Percentiles rank a stretch among this genome's conserved stretches.
These are phyloP conservation scores for Trametes hirsuta DNA, from an alignment of 1,284 basidiomycete species.

Conservation along the genomic window DNA sequence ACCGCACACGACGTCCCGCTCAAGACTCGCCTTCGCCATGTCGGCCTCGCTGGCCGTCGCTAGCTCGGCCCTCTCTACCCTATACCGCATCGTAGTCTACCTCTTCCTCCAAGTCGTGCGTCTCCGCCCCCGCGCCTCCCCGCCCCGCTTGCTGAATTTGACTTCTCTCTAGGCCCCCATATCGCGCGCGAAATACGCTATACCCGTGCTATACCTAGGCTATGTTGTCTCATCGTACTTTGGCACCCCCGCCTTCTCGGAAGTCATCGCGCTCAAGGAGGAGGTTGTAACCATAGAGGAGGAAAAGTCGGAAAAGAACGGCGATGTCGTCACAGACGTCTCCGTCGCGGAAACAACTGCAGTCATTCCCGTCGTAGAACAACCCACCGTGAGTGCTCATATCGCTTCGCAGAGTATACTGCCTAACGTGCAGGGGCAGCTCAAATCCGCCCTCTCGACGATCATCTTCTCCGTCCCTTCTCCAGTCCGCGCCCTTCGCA, in stretches of 20 bases:
- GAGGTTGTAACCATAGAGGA: slow-evolving; percentile 15
- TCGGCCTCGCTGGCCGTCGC: slow-evolving; percentile 25
- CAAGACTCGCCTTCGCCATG: slow-evolving; percentile 8
- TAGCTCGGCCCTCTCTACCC: slow-evolving; percentile 27
- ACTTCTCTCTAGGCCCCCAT: slow-evolving; percentile 9
- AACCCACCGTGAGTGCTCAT: slow-evolving; percentile 10
- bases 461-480: slow-evolving; percentile 52
- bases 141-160: background rate
- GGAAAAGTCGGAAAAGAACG: slow-evolving; percentile 16
- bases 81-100: slow-evolving; percentile 28
- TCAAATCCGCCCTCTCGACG: slow-evolving; percentile 29
- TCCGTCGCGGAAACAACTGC: slow-evolving; percentile 12
- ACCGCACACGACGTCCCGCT: slow-evolving; percentile 7
- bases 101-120: slow-evolving; percentile 32
- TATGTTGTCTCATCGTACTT: slow-evolving; percentile 13
- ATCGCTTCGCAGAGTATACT: background rate
- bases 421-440: slow-evolving; percentile 2
- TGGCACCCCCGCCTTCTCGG: slow-evolving; percentile 13
- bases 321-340: slow-evolving; percentile 17
- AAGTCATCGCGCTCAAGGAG: slow-evolving; percentile 15
- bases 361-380: slow-evolving; percentile 10
- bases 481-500: slow-evolving; percentile 39
- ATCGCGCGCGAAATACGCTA: slow-evolving; percentile 14
- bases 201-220: slow-evolving; percentile 18
- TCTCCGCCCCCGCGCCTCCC: background rate